These are phyloP conservation scores for Mentha longifolia DNA, from an alignment of 257 asterid genomes.

Conservation along the genomic window DNA sequence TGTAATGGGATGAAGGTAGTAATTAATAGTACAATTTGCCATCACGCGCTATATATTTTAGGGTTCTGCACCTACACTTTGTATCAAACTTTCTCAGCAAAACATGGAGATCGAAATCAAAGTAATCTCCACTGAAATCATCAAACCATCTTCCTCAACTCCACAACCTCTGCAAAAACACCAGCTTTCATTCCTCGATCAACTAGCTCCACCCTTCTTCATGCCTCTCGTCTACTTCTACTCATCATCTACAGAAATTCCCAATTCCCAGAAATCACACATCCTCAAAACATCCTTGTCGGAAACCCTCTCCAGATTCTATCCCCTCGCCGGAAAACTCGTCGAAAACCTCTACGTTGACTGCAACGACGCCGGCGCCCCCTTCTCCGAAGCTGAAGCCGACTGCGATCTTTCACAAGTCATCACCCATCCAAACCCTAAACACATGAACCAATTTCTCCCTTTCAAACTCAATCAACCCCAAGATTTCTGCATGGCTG, in stretches of 20 bases:
- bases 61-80: too few species aligned
- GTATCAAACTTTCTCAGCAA: neutral
- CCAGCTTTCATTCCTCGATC: conserved; percentile 60
- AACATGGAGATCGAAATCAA: conserved; percentile 36
- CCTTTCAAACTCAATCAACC: conserved; percentile 28
- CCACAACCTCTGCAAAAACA: conserved; percentile 21
- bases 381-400: conserved; percentile 43
- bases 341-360: conserved; percentile 35
- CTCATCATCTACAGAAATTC: conserved; percentile 22
- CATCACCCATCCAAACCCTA: conserved; percentile 35
- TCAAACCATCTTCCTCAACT: conserved; percentile 51
- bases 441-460: conserved; percentile 40
- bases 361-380: conserved; percentile 53
- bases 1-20: too few species aligned
- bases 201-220: conserved; percentile 44
- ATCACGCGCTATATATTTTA: too few species aligned
- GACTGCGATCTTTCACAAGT: conserved; percentile 36
- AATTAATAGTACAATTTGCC: too few species aligned
- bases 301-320: conserved; percentile 37
- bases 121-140: conserved; percentile 40
- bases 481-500: conserved; percentile 20
- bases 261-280: conserved; percentile 30
- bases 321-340: conserved; percentile 61
- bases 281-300: conserved; percentile 52
- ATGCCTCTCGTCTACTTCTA: conserved; percentile 54